phyloP scores from a whole-genome alignment of 2,329 filamentous ascomycete species.

The Penicillium brevicompactum region DNA sequence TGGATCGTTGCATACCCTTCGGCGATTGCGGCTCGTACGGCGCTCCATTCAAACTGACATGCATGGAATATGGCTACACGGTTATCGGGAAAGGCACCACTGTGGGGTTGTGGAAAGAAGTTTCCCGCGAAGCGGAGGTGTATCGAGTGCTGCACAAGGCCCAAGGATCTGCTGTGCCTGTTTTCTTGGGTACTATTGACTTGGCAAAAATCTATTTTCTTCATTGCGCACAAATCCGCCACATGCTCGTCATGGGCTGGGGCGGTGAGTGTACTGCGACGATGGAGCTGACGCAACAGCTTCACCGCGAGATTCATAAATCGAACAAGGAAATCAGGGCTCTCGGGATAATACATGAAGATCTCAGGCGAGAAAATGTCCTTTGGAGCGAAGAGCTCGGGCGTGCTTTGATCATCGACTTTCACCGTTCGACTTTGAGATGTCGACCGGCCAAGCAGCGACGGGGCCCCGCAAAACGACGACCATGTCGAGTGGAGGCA shows the following conservation, averaged over 20 bases:
- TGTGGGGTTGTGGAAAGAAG: no score
- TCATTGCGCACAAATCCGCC: no score
- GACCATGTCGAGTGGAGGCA: not conserved
- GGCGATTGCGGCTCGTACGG: conserved; percentile 25
- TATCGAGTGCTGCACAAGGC: not conserved
- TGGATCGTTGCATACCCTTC: not conserved
- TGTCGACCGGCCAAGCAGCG: not conserved
- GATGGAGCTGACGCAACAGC: no score
- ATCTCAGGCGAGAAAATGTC: no score
- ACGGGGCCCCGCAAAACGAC: not conserved
- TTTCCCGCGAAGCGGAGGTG: not conserved
- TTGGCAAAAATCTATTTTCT: no score
- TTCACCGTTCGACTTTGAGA: not conserved
- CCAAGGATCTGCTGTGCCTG: not conserved
- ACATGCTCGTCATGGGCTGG: no score
- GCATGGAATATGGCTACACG: conserved; percentile 26
- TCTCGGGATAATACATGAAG: not conserved
- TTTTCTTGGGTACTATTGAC: not conserved
- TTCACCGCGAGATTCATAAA: no score
- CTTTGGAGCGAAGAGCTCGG: no score
- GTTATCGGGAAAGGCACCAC: conserved; percentile 36
- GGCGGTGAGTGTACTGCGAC: no score
- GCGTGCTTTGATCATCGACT: no score
- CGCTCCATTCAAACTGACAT: conserved; percentile 34
- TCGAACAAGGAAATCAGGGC: no score